phyloP scores from a whole-genome alignment of 1,284 basidiomycete genomes.

The Amylostereum areolatum region DNA sequence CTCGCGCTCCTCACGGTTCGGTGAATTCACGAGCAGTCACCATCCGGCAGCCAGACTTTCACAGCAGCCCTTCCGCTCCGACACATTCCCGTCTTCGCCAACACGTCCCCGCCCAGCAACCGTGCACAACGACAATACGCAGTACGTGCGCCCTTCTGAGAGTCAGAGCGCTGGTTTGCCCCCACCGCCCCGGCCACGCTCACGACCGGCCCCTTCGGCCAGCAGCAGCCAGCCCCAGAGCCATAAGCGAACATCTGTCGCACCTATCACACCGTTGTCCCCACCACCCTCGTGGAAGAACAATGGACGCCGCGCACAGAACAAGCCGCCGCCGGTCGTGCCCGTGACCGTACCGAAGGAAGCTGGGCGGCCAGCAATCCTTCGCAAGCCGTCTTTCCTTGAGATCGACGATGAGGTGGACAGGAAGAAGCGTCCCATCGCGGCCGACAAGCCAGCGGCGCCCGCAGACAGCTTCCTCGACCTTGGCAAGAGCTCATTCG shows the following conservation, averaged over 20 bases:
- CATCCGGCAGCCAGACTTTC: no score
- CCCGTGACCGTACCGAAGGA: no score
- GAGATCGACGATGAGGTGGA: conserved; percentile 50
- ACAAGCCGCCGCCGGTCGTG: conserved; percentile 3
- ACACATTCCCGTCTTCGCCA: no score
- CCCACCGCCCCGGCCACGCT: conserved; percentile 30
- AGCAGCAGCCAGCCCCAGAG: conserved; percentile 4
- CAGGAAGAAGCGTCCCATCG: conserved; percentile 3
- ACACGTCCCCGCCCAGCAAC: no score
- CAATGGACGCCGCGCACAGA: background rate
- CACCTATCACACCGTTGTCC: conserved; percentile 29
- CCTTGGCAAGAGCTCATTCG: conserved; percentile 58
- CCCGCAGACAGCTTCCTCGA: conserved; percentile 57
- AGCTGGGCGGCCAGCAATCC: conserved; percentile 30
- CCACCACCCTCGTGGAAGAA: conserved; percentile 27
- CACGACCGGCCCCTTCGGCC: conserved; percentile 13
- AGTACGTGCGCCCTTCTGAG: no score
- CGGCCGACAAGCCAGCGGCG: conserved; percentile 17
- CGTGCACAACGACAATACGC: no score
- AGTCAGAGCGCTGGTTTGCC: conserved; percentile 21
- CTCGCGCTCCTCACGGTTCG: no score
- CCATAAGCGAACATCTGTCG: conserved; percentile 23
- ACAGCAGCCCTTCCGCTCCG: no score
- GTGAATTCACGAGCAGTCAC: no score
- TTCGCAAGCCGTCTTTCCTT: conserved; percentile 66